Evolutionary conservation across 148 eudicot genomes (phyloP).

Genomic region (Bassia scoparia): DNA sequence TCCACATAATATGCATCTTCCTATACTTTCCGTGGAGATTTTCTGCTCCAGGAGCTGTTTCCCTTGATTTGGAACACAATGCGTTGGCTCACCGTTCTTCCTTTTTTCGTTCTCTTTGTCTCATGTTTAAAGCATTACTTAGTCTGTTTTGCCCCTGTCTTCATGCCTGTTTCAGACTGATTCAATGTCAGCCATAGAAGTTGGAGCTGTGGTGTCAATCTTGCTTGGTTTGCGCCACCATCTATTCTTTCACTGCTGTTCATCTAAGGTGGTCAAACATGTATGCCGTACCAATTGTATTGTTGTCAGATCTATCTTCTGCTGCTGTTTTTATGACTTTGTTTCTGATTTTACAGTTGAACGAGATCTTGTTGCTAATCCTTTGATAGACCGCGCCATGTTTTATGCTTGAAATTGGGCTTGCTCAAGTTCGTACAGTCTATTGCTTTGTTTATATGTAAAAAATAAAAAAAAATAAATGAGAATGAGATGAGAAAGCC

Average conservation of each 20-base stretch:
- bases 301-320: neutral
- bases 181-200: conserved; percentile 61
- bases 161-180: conserved; percentile 30
- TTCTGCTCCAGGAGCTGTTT: no score
- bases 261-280: conserved; percentile 51
- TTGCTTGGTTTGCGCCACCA: conserved; percentile 90
- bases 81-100: no score
- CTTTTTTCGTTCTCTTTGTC: neutral
- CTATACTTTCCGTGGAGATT: no score
- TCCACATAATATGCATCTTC: no score
- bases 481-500: no score
- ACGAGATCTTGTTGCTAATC: conserved; percentile 77
- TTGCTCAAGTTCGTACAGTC: conserved; percentile 45
- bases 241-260: conserved; percentile 67
- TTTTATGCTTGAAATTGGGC: conserved; percentile 67
- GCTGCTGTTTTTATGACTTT: neutral
- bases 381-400: conserved; percentile 83
- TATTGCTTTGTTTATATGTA: neutral
- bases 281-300: conserved; percentile 11
- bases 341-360: conserved; percentile 53
- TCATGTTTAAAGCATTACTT: neutral
- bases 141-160: neutral
- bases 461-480: no score
- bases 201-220: conserved; percentile 83
- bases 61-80: no score